Conservation (phyloP, 2,329 filamentous ascomycete species). For the Pezicula radicicola region DNA sequence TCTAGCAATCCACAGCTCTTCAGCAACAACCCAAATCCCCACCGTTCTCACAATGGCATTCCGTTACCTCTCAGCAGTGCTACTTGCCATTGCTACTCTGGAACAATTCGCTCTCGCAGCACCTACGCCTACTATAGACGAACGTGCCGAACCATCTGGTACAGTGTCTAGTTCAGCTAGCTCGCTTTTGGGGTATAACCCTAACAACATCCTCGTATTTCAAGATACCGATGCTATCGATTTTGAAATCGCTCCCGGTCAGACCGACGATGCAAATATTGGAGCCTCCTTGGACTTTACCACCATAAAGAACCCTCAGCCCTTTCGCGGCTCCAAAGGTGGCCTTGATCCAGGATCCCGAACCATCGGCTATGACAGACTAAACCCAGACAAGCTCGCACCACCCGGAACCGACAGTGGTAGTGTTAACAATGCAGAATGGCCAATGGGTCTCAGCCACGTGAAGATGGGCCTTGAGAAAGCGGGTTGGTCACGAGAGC, state of each 20-base stretch:
- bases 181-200: slow-evolving; percentile 35
- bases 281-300: slow-evolving; percentile 54
- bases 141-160: too few species aligned
- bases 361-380: slow-evolving; percentile 44
- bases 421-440: slow-evolving; percentile 41
- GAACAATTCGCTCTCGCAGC: too few species aligned
- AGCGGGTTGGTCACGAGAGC: slow-evolving; percentile 75
- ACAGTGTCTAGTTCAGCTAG: slow-evolving; percentile 6
- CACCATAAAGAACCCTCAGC: slow-evolving; percentile 48
- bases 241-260: slow-evolving; percentile 44
- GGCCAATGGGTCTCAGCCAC: slow-evolving; percentile 49
- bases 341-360: slow-evolving; percentile 49
- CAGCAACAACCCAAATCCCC: too few species aligned
- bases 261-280: slow-evolving; percentile 45
- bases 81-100: too few species aligned
- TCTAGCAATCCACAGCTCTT: too few species aligned
- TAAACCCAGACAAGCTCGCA: slow-evolving; percentile 50
- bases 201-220: slow-evolving; percentile 30
- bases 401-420: slow-evolving; percentile 50
- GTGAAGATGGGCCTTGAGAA: slow-evolving; percentile 37
- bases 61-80: too few species aligned
- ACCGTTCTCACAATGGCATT: too few species aligned
- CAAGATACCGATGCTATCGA: slow-evolving; percentile 30
- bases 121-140: too few species aligned
- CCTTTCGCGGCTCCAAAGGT: slow-evolving; percentile 48